A percentile compares a stretch with the other conserved stretches of the same genome.
Conservation (phyloP, 805 yeast genomes). For the Candida silvatica region DNA sequence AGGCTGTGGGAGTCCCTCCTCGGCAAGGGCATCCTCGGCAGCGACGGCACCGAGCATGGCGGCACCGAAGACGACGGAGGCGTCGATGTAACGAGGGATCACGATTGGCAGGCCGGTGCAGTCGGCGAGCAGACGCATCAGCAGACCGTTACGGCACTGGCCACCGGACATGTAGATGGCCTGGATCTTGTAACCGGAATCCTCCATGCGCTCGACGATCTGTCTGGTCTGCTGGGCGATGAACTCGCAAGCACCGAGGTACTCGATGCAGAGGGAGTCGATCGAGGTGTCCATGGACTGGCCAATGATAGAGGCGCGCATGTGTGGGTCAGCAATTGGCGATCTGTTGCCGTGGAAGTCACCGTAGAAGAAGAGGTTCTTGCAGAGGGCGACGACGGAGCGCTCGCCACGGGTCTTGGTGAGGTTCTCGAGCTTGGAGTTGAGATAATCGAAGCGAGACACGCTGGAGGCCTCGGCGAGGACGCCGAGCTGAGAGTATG, state of each 20-base stretch:
- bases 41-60: conserved; percentile 95
- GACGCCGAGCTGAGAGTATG: conserved; percentile 61
- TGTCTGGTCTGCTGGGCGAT: conserved; percentile 97
- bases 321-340: conserved; percentile 92
- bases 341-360: conserved; percentile 96
- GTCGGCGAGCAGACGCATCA: conserved; percentile 86
- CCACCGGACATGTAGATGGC: conserved; percentile 92
- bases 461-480: conserved; percentile 60
- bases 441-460: conserved; percentile 77
- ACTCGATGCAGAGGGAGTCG: conserved; percentile 76
- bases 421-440: conserved; percentile 63
- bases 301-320: conserved; percentile 91
- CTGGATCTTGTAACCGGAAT: conserved; percentile 67
- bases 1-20: conserved; percentile 7
- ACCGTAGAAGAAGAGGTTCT: conserved; percentile 86
- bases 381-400: conserved; percentile 74
- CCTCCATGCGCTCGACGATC: conserved; percentile 77
- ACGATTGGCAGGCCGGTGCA: conserved; percentile 88
- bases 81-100: conserved; percentile 91
- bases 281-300: conserved; percentile 85
- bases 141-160: conserved; percentile 85
- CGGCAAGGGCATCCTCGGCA: conserved; percentile 49
- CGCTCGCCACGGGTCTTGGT: conserved; percentile 48
- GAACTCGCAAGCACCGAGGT: conserved; percentile 92
- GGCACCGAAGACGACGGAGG: conserved; percentile 94